These are phyloP conservation scores for Tolypocladium pustulatum DNA, from an alignment of 2,329 filamentous ascomycete genomes.

Conservation along the genomic window DNA sequence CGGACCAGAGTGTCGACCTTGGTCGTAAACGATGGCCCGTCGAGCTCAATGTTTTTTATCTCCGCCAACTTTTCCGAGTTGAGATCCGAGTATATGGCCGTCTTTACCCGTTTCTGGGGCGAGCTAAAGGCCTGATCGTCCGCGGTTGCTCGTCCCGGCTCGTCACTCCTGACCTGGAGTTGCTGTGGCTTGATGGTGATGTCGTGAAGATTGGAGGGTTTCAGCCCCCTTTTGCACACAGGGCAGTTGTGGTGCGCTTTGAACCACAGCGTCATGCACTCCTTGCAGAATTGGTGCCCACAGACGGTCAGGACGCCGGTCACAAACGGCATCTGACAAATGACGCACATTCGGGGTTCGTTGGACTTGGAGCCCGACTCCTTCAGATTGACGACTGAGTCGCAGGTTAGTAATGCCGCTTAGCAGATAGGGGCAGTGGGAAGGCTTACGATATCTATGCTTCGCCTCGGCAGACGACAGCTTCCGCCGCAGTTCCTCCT, in stretches of 20 bases:
- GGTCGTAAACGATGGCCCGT: slow-evolving; percentile 66
- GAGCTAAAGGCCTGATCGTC: slow-evolving; percentile 4
- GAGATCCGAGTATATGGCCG: slow-evolving; percentile 67
- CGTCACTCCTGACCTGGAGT: slow-evolving; percentile 48
- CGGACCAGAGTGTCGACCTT: slow-evolving; percentile 79
- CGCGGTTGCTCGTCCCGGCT: neutral
- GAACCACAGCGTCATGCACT: slow-evolving; percentile 77
- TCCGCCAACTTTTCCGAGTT: slow-evolving; percentile 59
- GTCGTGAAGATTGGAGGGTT: slow-evolving; percentile 62
- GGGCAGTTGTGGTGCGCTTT: slow-evolving; percentile 66
- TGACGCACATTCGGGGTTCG: slow-evolving; percentile 66
- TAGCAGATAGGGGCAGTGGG: neutral
- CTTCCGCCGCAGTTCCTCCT: slow-evolving; percentile 38
- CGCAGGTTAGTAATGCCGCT: slow-evolving; percentile 1
- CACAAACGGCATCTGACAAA: slow-evolving; percentile 70
- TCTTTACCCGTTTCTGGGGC: slow-evolving; percentile 12
- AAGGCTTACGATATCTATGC: slow-evolving; percentile 54
- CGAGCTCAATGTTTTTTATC: slow-evolving; percentile 72
- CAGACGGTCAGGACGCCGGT: slow-evolving; percentile 77
- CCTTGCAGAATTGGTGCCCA: slow-evolving; percentile 85
- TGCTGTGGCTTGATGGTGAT: slow-evolving; percentile 75
- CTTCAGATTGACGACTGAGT: slow-evolving; percentile 40
- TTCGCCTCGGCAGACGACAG: slow-evolving; percentile 59
- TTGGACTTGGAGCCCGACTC: slow-evolving; percentile 50
- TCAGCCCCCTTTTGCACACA: slow-evolving; percentile 65